Conservation (phyloP, 768 basidiomycete genomes). For the Russula brevipes region DNA sequence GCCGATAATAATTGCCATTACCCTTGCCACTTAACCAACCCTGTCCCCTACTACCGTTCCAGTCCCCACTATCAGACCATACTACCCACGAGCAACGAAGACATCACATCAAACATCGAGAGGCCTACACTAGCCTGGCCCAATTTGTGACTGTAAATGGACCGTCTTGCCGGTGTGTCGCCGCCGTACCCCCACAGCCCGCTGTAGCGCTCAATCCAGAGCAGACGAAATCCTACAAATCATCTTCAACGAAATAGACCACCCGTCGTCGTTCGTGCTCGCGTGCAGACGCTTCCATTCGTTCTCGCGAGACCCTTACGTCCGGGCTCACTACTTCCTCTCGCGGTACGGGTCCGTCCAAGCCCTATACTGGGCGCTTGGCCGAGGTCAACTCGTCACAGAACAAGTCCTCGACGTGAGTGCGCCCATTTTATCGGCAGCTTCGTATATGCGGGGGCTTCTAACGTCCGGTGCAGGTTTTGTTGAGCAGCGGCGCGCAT, state of each 20-base stretch:
- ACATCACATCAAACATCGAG: neutral
- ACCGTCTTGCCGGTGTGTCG: constrained; percentile 26
- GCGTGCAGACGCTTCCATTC: constrained; percentile 53
- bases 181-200: constrained; percentile 16
- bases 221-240: constrained; percentile 64
- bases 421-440: constrained; percentile 6
- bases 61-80: constrained; percentile 7
- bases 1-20: neutral
- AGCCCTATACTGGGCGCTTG: constrained; percentile 71
- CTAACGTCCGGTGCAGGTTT: constrained; percentile 44
- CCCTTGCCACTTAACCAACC: constrained; percentile 15
- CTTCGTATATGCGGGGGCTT: constrained; percentile 7
- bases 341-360: constrained; percentile 63
- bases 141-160: constrained; percentile 17
- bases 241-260: constrained; percentile 65
- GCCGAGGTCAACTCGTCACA: constrained; percentile 46
- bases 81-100: constrained; percentile 8
- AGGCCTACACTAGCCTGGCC: neutral
- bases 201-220: constrained; percentile 7
- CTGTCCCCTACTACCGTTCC: constrained; percentile 4
- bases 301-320: constrained; percentile 68
- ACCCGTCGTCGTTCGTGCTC: constrained; percentile 55
- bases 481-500: constrained; percentile 70
- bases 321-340: constrained; percentile 74
- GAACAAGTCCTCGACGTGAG: constrained; percentile 23